Conservation (phyloP, 305 asterid genomes). For the Fraxinus floribunda region DNA sequence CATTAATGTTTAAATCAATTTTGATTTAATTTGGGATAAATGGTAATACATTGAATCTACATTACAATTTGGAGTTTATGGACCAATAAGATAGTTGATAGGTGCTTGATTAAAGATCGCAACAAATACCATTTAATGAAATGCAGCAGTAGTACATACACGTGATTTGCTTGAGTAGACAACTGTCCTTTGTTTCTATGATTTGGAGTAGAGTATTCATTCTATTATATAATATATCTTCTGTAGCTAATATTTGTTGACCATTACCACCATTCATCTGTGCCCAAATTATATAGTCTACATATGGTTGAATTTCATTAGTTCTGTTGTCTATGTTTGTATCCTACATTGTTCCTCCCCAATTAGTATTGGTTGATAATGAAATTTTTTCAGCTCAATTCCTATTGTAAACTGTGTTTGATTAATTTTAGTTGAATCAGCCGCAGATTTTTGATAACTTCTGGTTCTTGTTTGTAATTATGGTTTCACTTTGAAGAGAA, state of each 20-base stretch:
- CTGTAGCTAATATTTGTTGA: neutral
- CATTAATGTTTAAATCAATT: neutral
- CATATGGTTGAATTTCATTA: neutral
- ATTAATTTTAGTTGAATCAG: neutral
- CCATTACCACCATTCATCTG: neutral
- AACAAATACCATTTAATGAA: neutral
- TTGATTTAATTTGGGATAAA: neutral
- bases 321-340: neutral
- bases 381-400: neutral
- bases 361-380: neutral
- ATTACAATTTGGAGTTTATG: neutral
- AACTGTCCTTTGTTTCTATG: neutral
- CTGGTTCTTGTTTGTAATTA: neutral
- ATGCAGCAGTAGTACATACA: neutral
- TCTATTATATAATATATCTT: neutral
- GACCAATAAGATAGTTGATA: neutral
- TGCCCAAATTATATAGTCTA: neutral
- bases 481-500: neutral
- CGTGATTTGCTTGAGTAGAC: neutral
- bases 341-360: neutral
- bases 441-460: neutral
- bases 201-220: neutral
- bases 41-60: neutral
- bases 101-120: neutral
- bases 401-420: neutral